phyloP scores from a whole-genome alignment of 139 green algal genomes.

The Chlorella sp. region DNA sequence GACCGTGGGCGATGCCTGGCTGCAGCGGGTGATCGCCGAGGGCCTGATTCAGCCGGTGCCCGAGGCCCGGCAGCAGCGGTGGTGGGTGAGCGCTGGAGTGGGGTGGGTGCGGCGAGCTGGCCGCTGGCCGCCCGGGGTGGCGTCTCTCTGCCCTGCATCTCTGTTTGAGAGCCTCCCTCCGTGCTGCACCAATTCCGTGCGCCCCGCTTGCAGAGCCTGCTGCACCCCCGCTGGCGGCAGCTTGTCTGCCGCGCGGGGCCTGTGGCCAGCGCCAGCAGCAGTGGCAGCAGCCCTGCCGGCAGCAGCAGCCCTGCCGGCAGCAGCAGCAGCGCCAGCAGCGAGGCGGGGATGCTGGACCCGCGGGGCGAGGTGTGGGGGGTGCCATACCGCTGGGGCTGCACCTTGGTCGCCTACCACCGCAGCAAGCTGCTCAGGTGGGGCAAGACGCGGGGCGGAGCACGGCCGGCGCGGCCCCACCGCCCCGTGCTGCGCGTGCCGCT shows the following conservation, averaged over 20 bases:
- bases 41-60: conserved; percentile 75
- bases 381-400: conserved; percentile 82
- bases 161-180: too few species aligned
- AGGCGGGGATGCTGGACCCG: conserved; percentile 18
- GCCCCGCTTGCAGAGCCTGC: conserved; percentile 12
- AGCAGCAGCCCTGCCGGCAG: conserved; percentile 59
- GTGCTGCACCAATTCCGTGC: too few species aligned
- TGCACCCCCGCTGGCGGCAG: conserved; percentile 60
- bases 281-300: conserved; percentile 57
- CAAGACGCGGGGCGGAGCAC: not conserved
- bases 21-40: conserved; percentile 62
- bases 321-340: too few species aligned
- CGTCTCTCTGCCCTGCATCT: too few species aligned
- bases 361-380: conserved; percentile 66
- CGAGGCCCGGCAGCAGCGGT: conserved; percentile 53
- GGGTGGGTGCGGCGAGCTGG: not conserved
- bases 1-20: conserved; percentile 81
- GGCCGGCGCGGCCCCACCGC: not conserved
- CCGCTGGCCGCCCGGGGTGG: too few species aligned
- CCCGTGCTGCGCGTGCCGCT: not conserved
- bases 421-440: conserved; percentile 46
- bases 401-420: conserved; percentile 68
- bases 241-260: conserved; percentile 63
- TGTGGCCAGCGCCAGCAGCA: conserved; percentile 14
- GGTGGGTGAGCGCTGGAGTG: conserved; percentile 45